Conservation (phyloP, 2,329 filamentous ascomycete species). For the Paecilomyces formosus region DNA sequence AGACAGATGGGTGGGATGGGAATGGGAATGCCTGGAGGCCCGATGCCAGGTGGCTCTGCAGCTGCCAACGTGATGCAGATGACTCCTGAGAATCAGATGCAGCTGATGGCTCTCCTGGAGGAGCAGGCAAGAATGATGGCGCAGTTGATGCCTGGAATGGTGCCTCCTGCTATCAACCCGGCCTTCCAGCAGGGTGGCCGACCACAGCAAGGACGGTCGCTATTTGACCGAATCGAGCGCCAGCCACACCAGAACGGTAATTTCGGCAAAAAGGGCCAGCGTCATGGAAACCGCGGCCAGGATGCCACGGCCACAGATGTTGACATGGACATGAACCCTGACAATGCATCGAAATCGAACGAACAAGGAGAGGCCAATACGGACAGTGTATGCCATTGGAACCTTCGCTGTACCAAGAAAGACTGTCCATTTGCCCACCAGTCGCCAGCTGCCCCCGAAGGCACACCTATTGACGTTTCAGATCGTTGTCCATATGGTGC, state of each 20-base stretch:
- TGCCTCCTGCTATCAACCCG: conserved; percentile 47
- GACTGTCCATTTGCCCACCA: conserved; percentile 93
- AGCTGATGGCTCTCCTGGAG: conserved; percentile 70
- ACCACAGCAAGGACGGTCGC: conserved; percentile 47
- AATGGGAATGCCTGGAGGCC: conserved; percentile 23
- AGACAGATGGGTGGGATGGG: conserved; percentile 40
- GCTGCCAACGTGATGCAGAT: conserved; percentile 47
- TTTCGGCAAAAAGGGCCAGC: conserved; percentile 41
- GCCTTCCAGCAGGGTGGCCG: conserved; percentile 43
- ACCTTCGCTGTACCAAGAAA: conserved; percentile 76
- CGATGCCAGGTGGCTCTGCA: conserved; percentile 17
- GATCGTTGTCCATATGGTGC: conserved; percentile 79
- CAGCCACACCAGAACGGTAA: conserved; percentile 46
- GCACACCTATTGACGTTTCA: conserved; percentile 66
- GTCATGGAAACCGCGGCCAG: conserved; percentile 15
- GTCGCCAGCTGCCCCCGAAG: conserved; percentile 78
- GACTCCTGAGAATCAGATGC: conserved; percentile 63
- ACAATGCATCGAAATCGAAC: conserved; percentile 23
- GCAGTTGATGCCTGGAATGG: conserved; percentile 55
- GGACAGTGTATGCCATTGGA: conserved; percentile 78
- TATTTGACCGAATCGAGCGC: conserved; percentile 64
- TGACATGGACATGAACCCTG: conserved; percentile 33
- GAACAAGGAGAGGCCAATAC: conserved; percentile 48
- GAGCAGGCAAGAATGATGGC: conserved; percentile 83
- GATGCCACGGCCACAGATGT: conserved; percentile 13